These are phyloP conservation scores for Flagelloscypha sp. DNA, from an alignment of 768 basidiomycete genomes.

Conservation along the genomic window DNA sequence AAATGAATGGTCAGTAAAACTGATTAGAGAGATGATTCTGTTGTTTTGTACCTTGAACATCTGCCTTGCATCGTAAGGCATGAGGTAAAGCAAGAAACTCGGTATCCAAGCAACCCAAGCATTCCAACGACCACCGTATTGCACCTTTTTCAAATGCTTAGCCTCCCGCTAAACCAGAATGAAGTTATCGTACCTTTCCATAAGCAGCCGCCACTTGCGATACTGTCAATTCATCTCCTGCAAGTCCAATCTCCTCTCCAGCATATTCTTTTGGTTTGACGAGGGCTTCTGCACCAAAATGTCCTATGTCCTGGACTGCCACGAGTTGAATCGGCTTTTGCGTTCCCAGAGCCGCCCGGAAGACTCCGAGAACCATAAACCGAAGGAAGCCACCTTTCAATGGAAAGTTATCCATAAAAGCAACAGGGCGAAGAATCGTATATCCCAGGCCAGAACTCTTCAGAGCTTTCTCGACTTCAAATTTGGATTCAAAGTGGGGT, in stretches of 20 bases:
- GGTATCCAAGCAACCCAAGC: too few species aligned
- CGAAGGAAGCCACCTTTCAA: neutral
- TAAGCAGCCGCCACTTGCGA: neutral
- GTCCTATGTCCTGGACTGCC: neutral
- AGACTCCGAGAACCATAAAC: neutral
- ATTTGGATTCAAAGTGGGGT: neutral
- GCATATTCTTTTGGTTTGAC: neutral
- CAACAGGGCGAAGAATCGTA: neutral
- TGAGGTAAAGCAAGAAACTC: too few species aligned
- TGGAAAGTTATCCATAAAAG: neutral
- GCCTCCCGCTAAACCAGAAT: neutral
- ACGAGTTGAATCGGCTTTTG: neutral
- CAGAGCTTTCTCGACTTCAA: neutral
- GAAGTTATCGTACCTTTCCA: neutral
- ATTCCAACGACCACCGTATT: neutral
- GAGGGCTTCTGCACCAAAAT: neutral
- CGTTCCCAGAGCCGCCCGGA: neutral
- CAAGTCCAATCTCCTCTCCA: neutral
- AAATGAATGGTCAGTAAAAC: too few species aligned
- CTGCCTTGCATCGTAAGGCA: neutral
- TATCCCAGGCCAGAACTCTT: neutral
- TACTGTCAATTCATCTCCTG: neutral
- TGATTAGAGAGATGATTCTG: too few species aligned
- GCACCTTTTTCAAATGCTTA: neutral
- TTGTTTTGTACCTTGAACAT: neutral